Evolutionary conservation across 768 basidiomycete species (phyloP), one percentile per base, ranked within the genome.

Genomic region (Boletus tylopilopsis): DNA sequence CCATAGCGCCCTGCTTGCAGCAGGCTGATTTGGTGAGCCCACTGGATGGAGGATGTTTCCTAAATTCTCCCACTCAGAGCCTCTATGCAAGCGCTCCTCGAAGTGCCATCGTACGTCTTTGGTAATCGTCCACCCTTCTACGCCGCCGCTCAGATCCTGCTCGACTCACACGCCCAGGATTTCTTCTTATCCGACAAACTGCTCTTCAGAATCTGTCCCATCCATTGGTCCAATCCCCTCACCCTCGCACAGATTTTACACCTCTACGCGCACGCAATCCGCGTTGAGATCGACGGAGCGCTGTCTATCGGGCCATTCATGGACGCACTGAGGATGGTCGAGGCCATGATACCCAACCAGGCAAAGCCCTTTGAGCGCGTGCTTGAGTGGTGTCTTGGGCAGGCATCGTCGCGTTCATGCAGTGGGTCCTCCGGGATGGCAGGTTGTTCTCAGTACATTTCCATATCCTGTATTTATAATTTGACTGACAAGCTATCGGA

Each of bases 1-100:
- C 90, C 90, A 64, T 80, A 98, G 3, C 95, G 86, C 12, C 94
- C 95, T 0, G 95, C 94, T 34, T 94, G 81, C 6, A n/a, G n/a
- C n/a, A n/a, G n/a, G n/a, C n/a, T n/a, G n/a, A n/a, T n/a, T n/a
- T n/a, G n/a, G n/a, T n/a, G n/a, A 13, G 38, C 39, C 4, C 50
- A 42, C 16, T 62, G 63, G 55, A 65, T 66, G 53, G 55, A 52
- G 16, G 50, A 45, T 1, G 51, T 76, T 38, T 54, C 67, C 5
- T 64, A 70, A 7, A 66, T 69, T 6, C 74, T 87, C 6, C 84
- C 84, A 0, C 56, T 56, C 2, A 57, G 61, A 18, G 54, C 76
- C 4, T 61, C 74, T 1, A 70, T 75, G 1, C 57, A 61, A 21
- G 71, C 77, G 7, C 63, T 85, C 18, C 67, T 75, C 43, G 68